Evolutionary conservation across 352 stramenopile species (phyloP).

Genomic region (Sclerospora graminicola): DNA sequence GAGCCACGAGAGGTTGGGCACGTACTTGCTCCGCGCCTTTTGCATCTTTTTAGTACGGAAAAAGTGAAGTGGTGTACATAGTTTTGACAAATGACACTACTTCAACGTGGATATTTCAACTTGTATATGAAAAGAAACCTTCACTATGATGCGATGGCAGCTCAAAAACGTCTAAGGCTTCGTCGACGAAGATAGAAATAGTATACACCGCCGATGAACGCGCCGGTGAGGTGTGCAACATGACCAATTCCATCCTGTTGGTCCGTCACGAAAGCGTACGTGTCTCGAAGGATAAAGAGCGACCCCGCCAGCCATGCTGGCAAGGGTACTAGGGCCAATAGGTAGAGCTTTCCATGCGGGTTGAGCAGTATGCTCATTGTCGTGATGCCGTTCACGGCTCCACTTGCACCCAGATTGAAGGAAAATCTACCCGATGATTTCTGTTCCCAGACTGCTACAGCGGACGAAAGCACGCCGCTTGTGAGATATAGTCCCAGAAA

Average conservation of each 20-base stretch:
- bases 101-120: neutral
- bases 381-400: constrained; percentile 74
- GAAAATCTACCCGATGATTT: constrained; percentile 26
- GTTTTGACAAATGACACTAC: neutral
- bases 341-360: constrained; percentile 56
- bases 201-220: constrained; percentile 47
- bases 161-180: constrained; percentile 20
- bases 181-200: constrained; percentile 44
- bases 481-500: constrained; percentile 70
- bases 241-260: constrained; percentile 51
- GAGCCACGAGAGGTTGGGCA: neutral
- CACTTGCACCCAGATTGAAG: constrained; percentile 60
- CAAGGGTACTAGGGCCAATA: constrained; percentile 70
- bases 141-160: neutral
- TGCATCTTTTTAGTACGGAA: constrained; percentile 21
- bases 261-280: constrained; percentile 50
- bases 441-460: constrained; percentile 51
- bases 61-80: constrained; percentile 4
- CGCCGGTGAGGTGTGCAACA: constrained; percentile 63
- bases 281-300: constrained; percentile 66
- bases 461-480: constrained; percentile 58
- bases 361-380: constrained; percentile 60
- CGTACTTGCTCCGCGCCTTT: constrained; percentile 41
- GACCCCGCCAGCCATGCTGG: constrained; percentile 59
- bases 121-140: too few relatives aligned